Base-by-base conservation (phyloP, 2,329 filamentous ascomycete genomes). In the Sodiomyces alkalinus region DNA sequence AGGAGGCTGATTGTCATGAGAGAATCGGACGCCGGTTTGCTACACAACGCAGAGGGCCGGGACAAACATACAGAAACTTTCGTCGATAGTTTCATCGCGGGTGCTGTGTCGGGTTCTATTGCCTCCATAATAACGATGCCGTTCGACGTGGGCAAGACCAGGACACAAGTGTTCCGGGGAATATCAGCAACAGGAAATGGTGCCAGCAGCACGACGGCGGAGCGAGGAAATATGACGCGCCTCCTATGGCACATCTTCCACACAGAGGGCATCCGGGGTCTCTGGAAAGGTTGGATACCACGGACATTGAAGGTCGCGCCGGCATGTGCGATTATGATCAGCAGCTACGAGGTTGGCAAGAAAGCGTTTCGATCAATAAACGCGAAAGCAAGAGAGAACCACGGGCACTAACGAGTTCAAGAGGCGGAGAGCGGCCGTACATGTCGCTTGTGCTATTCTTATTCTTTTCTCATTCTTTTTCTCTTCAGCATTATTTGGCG, bases 291-390 rank as follows among this genome's bases (percentile, higher is more conserved):
- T 23, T 94, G 86, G 82, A 77, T 83, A 15, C 85, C 90, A 0
- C 67, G 90, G 21, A 92, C 83, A 40, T 60, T 96, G 35, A 96
- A 96, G 51, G 86, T 98, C 5, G 87, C 90, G 2, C 90, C 90
- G 1, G 83, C 87, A 0, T 98, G 90, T 53, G 90, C 90, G 17
- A 96, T 98, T 48, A 98, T 98, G 90, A 96, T 98, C 48, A 92
- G 82, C 48, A 93, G 79, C 48, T 98, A 96, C 51, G 90, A 98
- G 53, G 70, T 96, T 20, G 86, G 90, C 28, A 98, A 98, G 64
- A 77, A 80, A 51, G 75, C 80, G 48, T 92, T 92, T 19, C 65
- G 73, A 30, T 66, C 69, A 8, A 71, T 82, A 27, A 94, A 96
- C 34, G 62, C 69, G 44, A 55, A 49, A 19, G 46, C 51, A 17